Conservation (phyloP, 768 basidiomycete genomes). For the Cystofilobasidium capitatum region DNA sequence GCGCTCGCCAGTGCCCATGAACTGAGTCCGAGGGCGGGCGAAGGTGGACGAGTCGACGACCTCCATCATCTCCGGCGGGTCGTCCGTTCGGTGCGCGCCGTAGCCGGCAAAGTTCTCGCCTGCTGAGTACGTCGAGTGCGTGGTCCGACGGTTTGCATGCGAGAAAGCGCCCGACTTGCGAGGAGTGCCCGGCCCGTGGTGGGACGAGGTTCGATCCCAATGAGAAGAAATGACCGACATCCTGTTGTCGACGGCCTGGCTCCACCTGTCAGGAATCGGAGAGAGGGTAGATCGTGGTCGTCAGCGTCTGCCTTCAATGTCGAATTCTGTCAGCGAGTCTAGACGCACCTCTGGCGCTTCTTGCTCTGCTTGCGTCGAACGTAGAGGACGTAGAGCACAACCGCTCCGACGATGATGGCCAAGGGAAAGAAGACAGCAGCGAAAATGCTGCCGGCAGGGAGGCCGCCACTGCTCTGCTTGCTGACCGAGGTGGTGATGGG, state of each 20-base stretch:
- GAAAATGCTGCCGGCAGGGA: constrained; percentile 15
- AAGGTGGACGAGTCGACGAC: constrained; percentile 9
- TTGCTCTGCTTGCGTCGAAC: constrained; percentile 18
- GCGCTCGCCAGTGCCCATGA: constrained; percentile 1
- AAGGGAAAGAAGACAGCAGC: constrained; percentile 20
- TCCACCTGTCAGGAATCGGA: constrained; percentile 10
- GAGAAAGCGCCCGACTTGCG: neutral
- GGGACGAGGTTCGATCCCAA: constrained; percentile 24
- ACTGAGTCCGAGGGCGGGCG: constrained; percentile 8
- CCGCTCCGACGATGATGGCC: constrained; percentile 4
- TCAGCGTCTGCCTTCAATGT: neutral
- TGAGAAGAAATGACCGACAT: constrained; percentile 25
- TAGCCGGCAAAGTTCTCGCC: constrained; percentile 19
- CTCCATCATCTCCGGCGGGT: constrained; percentile 19
- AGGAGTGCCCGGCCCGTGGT: neutral
- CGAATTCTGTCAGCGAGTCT: neutral
- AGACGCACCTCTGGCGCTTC: constrained; percentile 24
- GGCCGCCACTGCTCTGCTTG: neutral
- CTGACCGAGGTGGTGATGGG: constrained; percentile 2
- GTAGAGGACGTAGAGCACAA: constrained; percentile 15
- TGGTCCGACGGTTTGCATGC: neutral
- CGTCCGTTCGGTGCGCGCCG: constrained; percentile 5
- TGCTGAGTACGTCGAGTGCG: constrained; percentile 15
- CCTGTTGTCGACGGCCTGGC: constrained; percentile 25
- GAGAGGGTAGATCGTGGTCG: neutral